Conservation (phyloP, 2,329 filamentous ascomycete genomes). For the Botryotinia convoluta region DNA sequence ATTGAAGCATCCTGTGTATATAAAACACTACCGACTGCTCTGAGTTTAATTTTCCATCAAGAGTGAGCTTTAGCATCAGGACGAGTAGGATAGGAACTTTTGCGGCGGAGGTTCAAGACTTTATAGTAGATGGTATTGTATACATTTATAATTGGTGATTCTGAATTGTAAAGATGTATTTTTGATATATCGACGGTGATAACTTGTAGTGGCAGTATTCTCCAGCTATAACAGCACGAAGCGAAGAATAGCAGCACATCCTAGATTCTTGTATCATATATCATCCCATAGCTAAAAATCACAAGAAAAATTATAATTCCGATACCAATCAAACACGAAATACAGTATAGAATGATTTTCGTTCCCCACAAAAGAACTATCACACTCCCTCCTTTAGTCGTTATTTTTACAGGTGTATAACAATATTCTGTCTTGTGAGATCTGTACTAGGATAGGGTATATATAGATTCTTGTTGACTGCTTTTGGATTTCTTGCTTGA, state of each 20-base stretch:
- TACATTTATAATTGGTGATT: too few relatives aligned
- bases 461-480: not conserved
- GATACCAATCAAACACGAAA: too few relatives aligned
- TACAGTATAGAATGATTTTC: not conserved
- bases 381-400: too few relatives aligned
- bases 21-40: too few relatives aligned
- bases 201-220: accelerated
- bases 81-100: too few relatives aligned
- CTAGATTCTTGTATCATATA: not conserved
- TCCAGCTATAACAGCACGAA: not conserved
- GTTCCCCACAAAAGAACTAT: not conserved
- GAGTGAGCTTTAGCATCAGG: too few relatives aligned
- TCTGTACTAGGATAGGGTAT: not conserved
- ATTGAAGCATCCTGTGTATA: too few relatives aligned
- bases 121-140: not conserved
- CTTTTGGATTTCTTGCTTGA: not conserved
- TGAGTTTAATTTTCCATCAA: too few relatives aligned
- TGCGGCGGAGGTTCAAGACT: not conserved
- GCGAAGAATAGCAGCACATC: not conserved
- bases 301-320: not conserved
- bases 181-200: too few relatives aligned
- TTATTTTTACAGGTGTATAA: not conserved
- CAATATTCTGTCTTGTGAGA: not conserved
- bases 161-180: too few relatives aligned
- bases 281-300: not conserved